Percentiles rank a stretch among this genome's conserved stretches.
These are phyloP conservation scores for Bruguiera gymnorhiza DNA, from an alignment of 345 rosid species.

Conservation along the genomic window DNA sequence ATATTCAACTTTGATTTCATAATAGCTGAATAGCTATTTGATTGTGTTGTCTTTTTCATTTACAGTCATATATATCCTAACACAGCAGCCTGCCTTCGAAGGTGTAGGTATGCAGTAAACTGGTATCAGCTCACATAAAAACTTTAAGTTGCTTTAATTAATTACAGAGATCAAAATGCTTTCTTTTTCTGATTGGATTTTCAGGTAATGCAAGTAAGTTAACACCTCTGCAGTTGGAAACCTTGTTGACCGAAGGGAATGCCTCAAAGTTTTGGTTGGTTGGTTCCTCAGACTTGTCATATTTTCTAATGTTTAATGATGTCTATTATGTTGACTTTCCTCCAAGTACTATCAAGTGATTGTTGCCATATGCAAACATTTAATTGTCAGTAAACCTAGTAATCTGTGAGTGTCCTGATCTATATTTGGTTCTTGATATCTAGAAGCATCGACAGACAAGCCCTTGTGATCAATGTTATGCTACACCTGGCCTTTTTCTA, in stretches of 20 bases:
- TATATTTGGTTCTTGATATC: neutral
- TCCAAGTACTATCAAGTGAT: neutral
- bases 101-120: conserved; percentile 53
- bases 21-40: neutral
- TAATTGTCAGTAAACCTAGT: neutral
- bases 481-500: too few species aligned
- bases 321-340: neutral
- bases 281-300: conserved; percentile 30
- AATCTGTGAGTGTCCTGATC: neutral
- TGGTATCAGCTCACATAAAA: neutral
- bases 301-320: neutral
- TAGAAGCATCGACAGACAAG: neutral
- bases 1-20: conserved; percentile 1
- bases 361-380: neutral
- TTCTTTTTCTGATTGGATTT: conserved; percentile 12
- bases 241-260: conserved; percentile 67
- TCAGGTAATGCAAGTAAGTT: conserved; percentile 62
- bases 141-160: neutral
- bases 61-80: conserved; percentile 63
- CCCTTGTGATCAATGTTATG: neutral
- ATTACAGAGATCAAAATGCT: neutral
- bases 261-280: conserved; percentile 90
- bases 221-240: conserved; percentile 86
- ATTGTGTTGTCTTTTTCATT: conserved; percentile 13
- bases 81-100: conserved; percentile 66